These are phyloP conservation scores for Austroboletus novae-zelandiae DNA, from an alignment of 1,284 basidiomycete species.

Conservation along the genomic window DNA sequence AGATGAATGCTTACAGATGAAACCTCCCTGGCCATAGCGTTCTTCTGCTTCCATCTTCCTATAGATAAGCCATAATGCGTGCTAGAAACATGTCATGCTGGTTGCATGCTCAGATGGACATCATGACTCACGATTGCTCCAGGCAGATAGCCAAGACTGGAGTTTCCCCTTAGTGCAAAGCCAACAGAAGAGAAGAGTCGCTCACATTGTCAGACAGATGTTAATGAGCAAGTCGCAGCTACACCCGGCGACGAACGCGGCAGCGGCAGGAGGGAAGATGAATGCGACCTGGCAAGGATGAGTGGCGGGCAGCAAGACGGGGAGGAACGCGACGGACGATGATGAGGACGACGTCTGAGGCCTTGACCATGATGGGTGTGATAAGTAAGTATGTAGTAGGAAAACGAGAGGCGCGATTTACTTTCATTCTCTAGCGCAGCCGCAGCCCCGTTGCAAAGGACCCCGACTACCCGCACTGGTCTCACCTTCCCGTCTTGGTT, in stretches of 20 bases:
- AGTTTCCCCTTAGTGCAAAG: slow-evolving; percentile 4
- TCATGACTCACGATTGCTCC: slow-evolving; percentile 56
- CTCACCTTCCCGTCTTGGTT: slow-evolving; percentile 13
- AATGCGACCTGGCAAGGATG: slow-evolving; percentile 62
- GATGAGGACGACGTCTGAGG: slow-evolving; percentile 36
- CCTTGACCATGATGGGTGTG: slow-evolving; percentile 26
- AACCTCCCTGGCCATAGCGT: slow-evolving; percentile 66
- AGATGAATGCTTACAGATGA: slow-evolving; percentile 47
- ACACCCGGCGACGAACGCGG: slow-evolving; percentile 68
- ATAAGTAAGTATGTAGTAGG: background rate
- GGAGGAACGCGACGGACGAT: slow-evolving; percentile 29
- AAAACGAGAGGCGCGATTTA: background rate
- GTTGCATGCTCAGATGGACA: background rate
- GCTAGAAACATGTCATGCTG: slow-evolving; percentile 26
- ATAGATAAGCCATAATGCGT: slow-evolving; percentile 71
- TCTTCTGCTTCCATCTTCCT: slow-evolving; percentile 80
- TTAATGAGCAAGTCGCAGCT: slow-evolving; percentile 72
- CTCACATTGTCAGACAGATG: slow-evolving; percentile 66
- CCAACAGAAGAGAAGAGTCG: slow-evolving; percentile 4
- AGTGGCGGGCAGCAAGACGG: background rate
- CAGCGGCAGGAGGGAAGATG: slow-evolving; percentile 58
- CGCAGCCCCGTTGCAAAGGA: slow-evolving; percentile 12
- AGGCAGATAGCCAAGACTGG: slow-evolving; percentile 72
- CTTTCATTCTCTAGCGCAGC: slow-evolving; percentile 2
- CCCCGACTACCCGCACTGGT: slow-evolving; percentile 12